Percentiles rank a stretch among this genome's conserved stretches.
Conservation (phyloP, 2,329 filamentous ascomycete genomes). For the Exophiala sp. region DNA sequence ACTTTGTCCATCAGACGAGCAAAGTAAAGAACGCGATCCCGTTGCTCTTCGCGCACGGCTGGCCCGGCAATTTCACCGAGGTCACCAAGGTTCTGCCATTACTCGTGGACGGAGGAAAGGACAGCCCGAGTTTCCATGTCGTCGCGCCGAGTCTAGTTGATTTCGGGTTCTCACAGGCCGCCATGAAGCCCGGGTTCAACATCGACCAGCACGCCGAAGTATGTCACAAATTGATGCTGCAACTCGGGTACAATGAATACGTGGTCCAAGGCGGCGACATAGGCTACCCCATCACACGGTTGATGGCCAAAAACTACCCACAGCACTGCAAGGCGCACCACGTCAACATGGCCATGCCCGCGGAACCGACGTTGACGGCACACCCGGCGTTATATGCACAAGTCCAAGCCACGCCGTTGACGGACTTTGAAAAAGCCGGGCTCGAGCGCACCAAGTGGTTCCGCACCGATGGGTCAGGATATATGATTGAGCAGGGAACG, state of each 20-base stretch:
- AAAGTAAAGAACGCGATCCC: constrained; percentile 31
- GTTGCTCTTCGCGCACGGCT: constrained; percentile 36
- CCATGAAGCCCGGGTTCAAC: constrained; percentile 48
- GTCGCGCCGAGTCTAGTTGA: constrained; percentile 46
- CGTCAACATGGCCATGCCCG: constrained; percentile 55
- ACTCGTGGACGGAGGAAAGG: constrained; percentile 35
- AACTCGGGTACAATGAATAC: constrained; percentile 63
- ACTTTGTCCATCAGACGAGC: constrained; percentile 26
- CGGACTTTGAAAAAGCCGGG: constrained; percentile 49
- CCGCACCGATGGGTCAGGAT: constrained; percentile 13
- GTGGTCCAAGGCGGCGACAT: constrained; percentile 65
- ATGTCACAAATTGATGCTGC: constrained; percentile 65
- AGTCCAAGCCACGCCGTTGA: constrained; percentile 54
- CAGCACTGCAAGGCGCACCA: constrained; percentile 57
- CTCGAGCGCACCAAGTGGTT: constrained; percentile 57
- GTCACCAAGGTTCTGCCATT: constrained; percentile 58
- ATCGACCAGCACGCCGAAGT: constrained; percentile 61
- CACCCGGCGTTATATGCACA: constrained; percentile 56
- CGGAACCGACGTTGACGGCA: constrained; percentile 48
- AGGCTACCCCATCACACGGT: constrained; percentile 62
- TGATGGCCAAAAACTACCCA: constrained; percentile 57
- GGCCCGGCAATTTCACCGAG: constrained; percentile 39
- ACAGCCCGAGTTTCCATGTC: constrained; percentile 47
- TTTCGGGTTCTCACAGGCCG: too few relatives aligned
- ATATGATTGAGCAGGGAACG: constrained; percentile 53